Percentiles rank a stretch among this genome's conserved stretches.
Conservation (phyloP, 1,284 basidiomycete genomes). For the Fomitopsis pinicola region DNA sequence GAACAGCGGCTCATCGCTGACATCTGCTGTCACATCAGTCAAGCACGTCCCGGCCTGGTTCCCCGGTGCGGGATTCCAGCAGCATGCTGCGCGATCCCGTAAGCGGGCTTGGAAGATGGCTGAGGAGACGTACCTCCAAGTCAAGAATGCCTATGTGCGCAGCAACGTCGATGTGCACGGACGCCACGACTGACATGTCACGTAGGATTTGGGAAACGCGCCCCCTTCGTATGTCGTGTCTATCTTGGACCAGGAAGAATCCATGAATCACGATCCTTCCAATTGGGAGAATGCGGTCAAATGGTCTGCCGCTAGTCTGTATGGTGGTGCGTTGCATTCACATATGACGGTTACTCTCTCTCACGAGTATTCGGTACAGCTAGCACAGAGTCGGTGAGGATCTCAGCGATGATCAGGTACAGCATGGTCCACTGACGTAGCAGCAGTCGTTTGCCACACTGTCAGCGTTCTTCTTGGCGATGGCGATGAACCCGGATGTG, state of each 20-base stretch:
- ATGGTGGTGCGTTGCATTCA: neutral
- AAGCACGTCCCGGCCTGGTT: conserved; percentile 10
- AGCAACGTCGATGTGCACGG: neutral
- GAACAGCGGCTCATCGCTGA: too few relatives aligned
- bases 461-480: conserved; percentile 23
- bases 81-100: conserved; percentile 13
- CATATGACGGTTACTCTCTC: neutral
- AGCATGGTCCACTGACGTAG: neutral
- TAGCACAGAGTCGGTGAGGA: neutral
- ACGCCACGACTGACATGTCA: neutral
- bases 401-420: neutral
- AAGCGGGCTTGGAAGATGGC: conserved; percentile 11
- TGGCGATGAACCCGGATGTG: conserved; percentile 25
- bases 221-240: neutral
- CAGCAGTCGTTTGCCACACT: conserved; percentile 6
- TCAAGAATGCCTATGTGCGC: conserved; percentile 16
- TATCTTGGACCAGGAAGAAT: neutral
- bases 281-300: neutral
- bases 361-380: neutral
- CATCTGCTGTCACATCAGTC: neutral
- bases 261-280: neutral
- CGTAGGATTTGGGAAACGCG: neutral
- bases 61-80: conserved; percentile 26
- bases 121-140: conserved; percentile 18
- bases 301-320: neutral